phyloP scores from a whole-genome alignment of 306 rosid species.

The Begonia fuchsioides region DNA sequence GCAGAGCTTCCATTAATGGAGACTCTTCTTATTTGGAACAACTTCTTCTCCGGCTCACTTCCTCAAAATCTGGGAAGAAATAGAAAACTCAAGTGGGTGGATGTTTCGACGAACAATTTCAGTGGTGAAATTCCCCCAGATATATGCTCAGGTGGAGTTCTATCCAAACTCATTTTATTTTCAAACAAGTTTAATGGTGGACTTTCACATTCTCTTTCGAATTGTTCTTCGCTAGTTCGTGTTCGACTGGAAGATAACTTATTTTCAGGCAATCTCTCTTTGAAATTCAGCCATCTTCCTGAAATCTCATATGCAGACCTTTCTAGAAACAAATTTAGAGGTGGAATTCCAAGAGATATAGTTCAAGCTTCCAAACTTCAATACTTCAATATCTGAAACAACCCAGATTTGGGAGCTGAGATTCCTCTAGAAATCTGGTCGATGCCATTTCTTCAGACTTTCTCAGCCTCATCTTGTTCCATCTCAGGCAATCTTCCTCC shows the following conservation, averaged over 20 bases:
- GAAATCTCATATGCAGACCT: constrained; percentile 58
- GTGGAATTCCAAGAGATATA: constrained; percentile 70
- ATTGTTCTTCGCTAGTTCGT: constrained; percentile 84
- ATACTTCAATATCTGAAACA: constrained; percentile 59
- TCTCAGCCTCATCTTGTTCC: constrained; percentile 67
- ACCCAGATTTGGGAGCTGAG: constrained; percentile 38
- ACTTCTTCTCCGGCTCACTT: constrained; percentile 53
- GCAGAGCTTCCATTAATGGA: constrained; percentile 73
- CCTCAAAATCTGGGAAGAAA: constrained; percentile 62
- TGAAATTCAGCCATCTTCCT: constrained; percentile 42
- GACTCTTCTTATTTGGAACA: constrained; percentile 79
- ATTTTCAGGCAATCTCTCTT: constrained; percentile 50
- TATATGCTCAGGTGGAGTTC: constrained; percentile 42
- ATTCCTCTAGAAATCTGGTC: constrained; percentile 53
- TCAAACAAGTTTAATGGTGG: constrained; percentile 60
- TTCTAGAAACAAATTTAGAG: constrained; percentile 51
- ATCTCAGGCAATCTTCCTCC: constrained; percentile 46
- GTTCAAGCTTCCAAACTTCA: constrained; percentile 43
- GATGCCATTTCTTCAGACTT: constrained; percentile 46
- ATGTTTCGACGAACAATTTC: constrained; percentile 64
- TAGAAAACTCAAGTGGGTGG: constrained; percentile 68
- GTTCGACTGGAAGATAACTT: constrained; percentile 74
- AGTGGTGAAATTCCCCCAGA: constrained; percentile 53
- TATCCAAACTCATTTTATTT: constrained; percentile 62
- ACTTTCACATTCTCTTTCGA: constrained; percentile 40